Percentiles rank a stretch among this genome's conserved stretches.
phyloP scores from a whole-genome alignment of 495 filamentous ascomycete genomes.

The Aspergillus nidulans region DNA sequence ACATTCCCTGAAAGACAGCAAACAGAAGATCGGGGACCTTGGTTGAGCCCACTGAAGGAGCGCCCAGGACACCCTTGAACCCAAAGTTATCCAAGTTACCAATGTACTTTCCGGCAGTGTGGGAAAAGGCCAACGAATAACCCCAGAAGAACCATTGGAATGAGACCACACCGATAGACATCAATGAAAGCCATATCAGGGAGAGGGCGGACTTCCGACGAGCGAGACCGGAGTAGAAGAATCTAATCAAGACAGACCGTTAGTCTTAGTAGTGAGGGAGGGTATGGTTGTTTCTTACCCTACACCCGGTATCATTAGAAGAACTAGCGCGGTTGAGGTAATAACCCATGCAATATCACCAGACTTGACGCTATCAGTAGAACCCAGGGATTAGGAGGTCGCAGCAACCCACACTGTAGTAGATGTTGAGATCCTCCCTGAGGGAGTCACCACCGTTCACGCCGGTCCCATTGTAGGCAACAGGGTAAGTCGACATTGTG shows the following conservation, averaged over 20 bases:
- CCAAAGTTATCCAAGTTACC: conserved; percentile 85
- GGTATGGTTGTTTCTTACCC: conserved; percentile 44
- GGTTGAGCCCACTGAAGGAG: conserved; percentile 74
- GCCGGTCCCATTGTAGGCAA: conserved; percentile 60
- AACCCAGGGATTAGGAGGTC: not conserved
- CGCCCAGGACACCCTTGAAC: conserved; percentile 72
- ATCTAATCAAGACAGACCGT: conserved; percentile 39
- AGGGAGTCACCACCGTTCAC: conserved; percentile 72
- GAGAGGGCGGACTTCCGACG: conserved; percentile 92
- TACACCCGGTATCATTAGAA: conserved; percentile 98
- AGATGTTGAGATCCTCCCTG: conserved; percentile 70
- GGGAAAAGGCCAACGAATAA: conserved; percentile 89
- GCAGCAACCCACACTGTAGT: conserved; percentile 61
- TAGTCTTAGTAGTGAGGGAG: not conserved
- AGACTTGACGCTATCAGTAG: conserved; percentile 43
- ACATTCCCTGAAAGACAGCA: conserved; percentile 97
- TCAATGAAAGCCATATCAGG: conserved; percentile 93
- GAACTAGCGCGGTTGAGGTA: conserved; percentile 78
- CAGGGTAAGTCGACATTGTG: conserved; percentile 35
- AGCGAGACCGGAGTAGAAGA: conserved; percentile 99
- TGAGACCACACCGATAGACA: conserved; percentile 82
- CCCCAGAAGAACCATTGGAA: conserved; percentile 99
- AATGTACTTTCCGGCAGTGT: conserved; percentile 75
- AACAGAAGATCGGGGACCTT: conserved; percentile 88
- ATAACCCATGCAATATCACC: conserved; percentile 95